Percentiles rank a stretch among this genome's conserved stretches.
These are phyloP conservation scores for Mycena floridula DNA, from an alignment of 768 basidiomycete species.

Conservation along the genomic window DNA sequence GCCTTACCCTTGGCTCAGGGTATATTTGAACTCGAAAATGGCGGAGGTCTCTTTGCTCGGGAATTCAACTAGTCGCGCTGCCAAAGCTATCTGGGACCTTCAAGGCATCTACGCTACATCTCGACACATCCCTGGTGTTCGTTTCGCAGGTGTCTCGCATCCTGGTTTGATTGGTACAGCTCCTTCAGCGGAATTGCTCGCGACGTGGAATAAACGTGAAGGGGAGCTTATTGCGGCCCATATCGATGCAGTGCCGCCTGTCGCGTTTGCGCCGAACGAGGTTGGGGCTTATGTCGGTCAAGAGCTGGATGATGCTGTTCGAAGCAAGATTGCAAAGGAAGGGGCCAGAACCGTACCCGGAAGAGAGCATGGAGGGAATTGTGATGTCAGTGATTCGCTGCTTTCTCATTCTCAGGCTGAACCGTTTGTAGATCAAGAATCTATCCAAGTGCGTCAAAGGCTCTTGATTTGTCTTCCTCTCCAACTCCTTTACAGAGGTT, in stretches of 20 bases:
- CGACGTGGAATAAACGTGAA: constrained; percentile 73
- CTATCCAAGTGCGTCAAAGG: constrained; percentile 42
- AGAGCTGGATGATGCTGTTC: constrained; percentile 45
- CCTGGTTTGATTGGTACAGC: constrained; percentile 76
- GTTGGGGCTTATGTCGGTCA: constrained; percentile 67
- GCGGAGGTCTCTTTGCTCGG: constrained; percentile 64
- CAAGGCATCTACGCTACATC: constrained; percentile 66
- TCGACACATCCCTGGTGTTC: constrained; percentile 73
- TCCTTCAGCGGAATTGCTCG: constrained; percentile 66
- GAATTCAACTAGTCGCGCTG: constrained; percentile 41
- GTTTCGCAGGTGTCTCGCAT: constrained; percentile 73
- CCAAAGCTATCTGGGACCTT: constrained; percentile 75
- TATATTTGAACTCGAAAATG: constrained; percentile 70
- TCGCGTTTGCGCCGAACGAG: constrained; percentile 58
- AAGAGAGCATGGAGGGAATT: constrained; percentile 77
- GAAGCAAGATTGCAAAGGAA: constrained; percentile 54
- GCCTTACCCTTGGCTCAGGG: constrained; percentile 34
- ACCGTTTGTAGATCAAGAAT: constrained; percentile 56
- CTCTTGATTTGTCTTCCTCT: background rate
- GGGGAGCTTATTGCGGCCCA: constrained; percentile 52
- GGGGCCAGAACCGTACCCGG: constrained; percentile 74
- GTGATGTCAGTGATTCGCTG: constrained; percentile 41
- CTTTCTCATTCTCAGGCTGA: no score
- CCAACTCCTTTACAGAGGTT: constrained; percentile 35
- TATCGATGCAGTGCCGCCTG: constrained; percentile 47